Evolutionary conservation across 192 early-diverging fungal genomes (phyloP).

Genomic region (Entomortierella beljakovae): DNA sequence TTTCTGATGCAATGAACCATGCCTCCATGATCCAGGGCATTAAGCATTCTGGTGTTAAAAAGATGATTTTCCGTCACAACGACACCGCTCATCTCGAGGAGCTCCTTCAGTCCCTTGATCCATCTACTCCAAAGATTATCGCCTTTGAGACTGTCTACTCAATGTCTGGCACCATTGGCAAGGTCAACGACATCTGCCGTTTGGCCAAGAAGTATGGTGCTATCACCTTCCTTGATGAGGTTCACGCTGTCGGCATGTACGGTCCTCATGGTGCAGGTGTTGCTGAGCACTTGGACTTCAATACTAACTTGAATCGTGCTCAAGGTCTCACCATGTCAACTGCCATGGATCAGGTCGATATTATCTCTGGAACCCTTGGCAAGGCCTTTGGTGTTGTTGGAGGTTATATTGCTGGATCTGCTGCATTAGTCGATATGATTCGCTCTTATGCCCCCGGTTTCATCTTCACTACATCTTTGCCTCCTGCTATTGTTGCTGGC

Average conservation of each 20-base stretch:
- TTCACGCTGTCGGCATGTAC: constrained; percentile 99
- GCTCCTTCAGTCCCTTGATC: constrained; percentile 82
- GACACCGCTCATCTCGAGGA: constrained; percentile 90
- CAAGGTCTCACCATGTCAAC: constrained; percentile 57
- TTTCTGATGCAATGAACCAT: constrained; percentile 95
- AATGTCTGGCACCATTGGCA: constrained; percentile 95
- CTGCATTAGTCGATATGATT: constrained; percentile 92
- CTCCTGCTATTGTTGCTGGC: constrained; percentile 91
- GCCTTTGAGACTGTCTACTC: constrained; percentile 98
- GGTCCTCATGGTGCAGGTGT: constrained; percentile 93
- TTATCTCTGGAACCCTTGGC: constrained; percentile 96
- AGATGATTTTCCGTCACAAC: constrained; percentile 95
- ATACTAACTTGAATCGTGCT: constrained; percentile 68
- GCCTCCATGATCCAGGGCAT: constrained; percentile 99
- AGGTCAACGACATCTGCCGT: constrained; percentile 88
- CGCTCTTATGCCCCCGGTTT: constrained; percentile 98
- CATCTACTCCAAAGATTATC: constrained; percentile 92
- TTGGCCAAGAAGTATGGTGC: constrained; percentile 96
- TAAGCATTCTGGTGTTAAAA: constrained; percentile 86
- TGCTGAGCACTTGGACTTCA: constrained; percentile 92
- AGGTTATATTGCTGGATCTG: constrained; percentile 95
- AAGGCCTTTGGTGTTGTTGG: constrained; percentile 98
- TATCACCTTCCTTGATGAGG: constrained; percentile 97
- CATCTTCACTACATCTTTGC: constrained; percentile 99
- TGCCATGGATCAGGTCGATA: constrained; percentile 90